Percentiles rank a stretch among this genome's conserved stretches.
These are phyloP conservation scores for Alternaria ventricosa DNA, from an alignment of 2,329 filamentous ascomycete species.

Conservation along the genomic window DNA sequence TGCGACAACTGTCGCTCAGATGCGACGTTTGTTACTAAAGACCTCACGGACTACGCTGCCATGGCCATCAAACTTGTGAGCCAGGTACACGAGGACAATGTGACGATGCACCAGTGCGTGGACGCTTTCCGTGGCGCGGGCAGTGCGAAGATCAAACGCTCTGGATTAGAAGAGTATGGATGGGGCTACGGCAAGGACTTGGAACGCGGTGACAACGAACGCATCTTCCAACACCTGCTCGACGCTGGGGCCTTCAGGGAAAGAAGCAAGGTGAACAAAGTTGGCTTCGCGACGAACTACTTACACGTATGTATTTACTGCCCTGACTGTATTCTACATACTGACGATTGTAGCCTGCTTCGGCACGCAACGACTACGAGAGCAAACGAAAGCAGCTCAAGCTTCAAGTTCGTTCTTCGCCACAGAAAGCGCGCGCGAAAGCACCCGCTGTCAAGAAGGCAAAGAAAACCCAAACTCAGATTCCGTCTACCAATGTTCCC, in stretches of 20 bases:
- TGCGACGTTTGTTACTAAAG: slow-evolving; percentile 71
- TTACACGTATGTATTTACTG: slow-evolving; percentile 61
- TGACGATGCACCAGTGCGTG: slow-evolving; percentile 76
- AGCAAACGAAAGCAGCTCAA: slow-evolving; percentile 49
- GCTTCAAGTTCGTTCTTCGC: slow-evolving; percentile 61
- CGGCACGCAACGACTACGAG: slow-evolving; percentile 55
- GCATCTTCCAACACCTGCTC: slow-evolving; percentile 79
- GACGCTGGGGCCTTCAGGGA: slow-evolving; percentile 77
- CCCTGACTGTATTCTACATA: not conserved
- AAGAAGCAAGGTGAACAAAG: slow-evolving; percentile 68
- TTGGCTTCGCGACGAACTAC: slow-evolving; percentile 77
- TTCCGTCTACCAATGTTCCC: slow-evolving; percentile 72
- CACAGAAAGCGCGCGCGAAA: slow-evolving; percentile 46
- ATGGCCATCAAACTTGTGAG: slow-evolving; percentile 73
- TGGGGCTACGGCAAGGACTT: slow-evolving; percentile 72
- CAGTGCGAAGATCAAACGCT: slow-evolving; percentile 64
- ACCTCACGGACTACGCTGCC: slow-evolving; percentile 78
- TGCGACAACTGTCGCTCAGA: slow-evolving; percentile 91
- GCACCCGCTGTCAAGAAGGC: slow-evolving; percentile 23
- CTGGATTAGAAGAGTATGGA: slow-evolving; percentile 59
- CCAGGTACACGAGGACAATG: slow-evolving; percentile 61
- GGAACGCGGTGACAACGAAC: slow-evolving; percentile 78
- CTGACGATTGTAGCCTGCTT: slow-evolving; percentile 48
- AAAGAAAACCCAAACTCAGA: slow-evolving; percentile 50
- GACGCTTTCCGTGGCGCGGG: slow-evolving; percentile 80